phyloP scores from a whole-genome alignment of 192 early-diverging fungal species.

The Rhizophlyctis rosea region DNA sequence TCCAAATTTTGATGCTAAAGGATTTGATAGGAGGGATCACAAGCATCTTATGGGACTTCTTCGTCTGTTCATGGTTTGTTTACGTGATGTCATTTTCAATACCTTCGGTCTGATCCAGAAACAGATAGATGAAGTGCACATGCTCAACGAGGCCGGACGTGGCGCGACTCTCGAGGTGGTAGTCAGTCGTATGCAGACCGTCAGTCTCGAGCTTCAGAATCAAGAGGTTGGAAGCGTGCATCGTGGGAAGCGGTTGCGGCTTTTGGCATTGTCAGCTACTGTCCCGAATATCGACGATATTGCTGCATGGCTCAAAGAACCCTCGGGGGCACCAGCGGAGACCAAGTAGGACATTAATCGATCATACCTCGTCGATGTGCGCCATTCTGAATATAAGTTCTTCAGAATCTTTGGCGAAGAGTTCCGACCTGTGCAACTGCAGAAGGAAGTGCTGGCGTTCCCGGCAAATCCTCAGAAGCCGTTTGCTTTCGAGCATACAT shows the following conservation, averaged over 20 bases:
- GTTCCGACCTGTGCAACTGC: conserved; percentile 61
- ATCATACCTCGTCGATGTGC: conserved; percentile 3
- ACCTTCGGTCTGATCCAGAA: not conserved
- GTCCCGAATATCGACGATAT: conserved; percentile 68
- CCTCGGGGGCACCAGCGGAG: conserved; percentile 19
- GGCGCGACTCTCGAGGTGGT: conserved; percentile 74
- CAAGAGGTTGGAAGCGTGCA: not conserved
- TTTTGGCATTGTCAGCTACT: conserved; percentile 68
- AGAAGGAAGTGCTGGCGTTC: conserved; percentile 51
- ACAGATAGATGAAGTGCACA: conserved; percentile 77
- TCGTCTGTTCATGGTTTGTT: conserved; percentile 21
- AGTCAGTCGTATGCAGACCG: conserved; percentile 46
- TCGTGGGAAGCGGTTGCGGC: conserved; percentile 31
- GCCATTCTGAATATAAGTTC: conserved; percentile 4
- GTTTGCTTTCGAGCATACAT: conserved; percentile 55
- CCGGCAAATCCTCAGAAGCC: conserved; percentile 28
- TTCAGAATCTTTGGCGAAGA: conserved; percentile 65
- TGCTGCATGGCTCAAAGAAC: conserved; percentile 58
- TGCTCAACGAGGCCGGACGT: conserved; percentile 56
- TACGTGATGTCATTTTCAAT: not conserved
- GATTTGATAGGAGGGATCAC: conserved; percentile 29
- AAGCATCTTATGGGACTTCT: conserved; percentile 35
- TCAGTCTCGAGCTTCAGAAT: conserved; percentile 31
- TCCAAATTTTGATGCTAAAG: not conserved
- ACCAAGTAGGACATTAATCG: conserved; percentile 12